A percentile compares a stretch with the other conserved stretches of the same genome.
phyloP scores from a whole-genome alignment of 257 asterid genomes.

The Cruciata laevipes region DNA sequence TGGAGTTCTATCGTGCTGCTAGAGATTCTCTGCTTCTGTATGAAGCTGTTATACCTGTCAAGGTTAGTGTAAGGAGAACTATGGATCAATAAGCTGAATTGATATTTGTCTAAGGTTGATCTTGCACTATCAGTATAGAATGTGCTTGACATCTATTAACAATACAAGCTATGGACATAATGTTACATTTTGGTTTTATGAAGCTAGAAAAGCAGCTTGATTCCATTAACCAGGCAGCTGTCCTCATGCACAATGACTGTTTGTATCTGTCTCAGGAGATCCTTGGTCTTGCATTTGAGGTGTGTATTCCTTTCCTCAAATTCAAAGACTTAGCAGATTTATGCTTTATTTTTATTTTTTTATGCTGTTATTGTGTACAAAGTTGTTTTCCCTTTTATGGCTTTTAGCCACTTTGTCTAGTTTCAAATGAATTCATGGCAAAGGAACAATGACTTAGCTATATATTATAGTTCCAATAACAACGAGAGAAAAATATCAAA shows the following conservation, averaged over 20 bases:
- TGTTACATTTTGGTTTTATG: slow-evolving; percentile 27
- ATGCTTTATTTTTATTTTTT: neutral
- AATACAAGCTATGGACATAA: slow-evolving; percentile 12
- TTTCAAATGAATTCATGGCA: neutral
- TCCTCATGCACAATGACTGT: slow-evolving; percentile 91
- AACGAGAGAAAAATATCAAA: neutral
- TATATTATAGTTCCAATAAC: neutral
- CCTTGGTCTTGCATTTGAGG: slow-evolving; percentile 97
- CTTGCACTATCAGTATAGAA: neutral
- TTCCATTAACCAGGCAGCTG: slow-evolving; percentile 81
- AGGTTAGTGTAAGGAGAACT: slow-evolving; percentile 51
- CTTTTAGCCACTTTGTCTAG: neutral
- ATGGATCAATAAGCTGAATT: neutral
- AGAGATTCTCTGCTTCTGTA: slow-evolving; percentile 80
- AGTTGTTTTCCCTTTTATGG: neutral
- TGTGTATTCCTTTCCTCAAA: neutral
- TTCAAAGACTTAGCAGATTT: neutral
- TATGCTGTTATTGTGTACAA: neutral
- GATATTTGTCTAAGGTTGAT: slow-evolving; percentile 4
- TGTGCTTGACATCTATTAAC: neutral
- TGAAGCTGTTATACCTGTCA: slow-evolving; percentile 84
- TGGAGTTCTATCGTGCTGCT: slow-evolving; percentile 82
- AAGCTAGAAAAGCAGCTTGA: slow-evolving; percentile 92
- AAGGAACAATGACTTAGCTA: neutral
- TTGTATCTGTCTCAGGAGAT: slow-evolving; percentile 88